Evolutionary conservation across 176 grass and related monocot genomes (phyloP).

Genomic region (Dactylis glomerata): DNA sequence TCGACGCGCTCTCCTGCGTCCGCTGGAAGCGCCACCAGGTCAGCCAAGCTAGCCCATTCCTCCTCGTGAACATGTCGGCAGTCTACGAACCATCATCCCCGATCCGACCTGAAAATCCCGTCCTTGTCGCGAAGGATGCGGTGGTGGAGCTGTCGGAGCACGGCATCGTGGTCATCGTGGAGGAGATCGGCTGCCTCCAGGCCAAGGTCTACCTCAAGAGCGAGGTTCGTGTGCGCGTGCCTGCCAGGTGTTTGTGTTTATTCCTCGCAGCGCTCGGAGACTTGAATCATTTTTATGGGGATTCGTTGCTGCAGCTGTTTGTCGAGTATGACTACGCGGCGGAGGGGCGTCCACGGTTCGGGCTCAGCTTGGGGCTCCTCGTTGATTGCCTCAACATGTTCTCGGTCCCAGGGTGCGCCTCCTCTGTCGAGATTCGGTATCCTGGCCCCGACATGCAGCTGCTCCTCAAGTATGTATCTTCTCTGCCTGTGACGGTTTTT

Average conservation of each 20-base stretch:
- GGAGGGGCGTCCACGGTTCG: constrained; percentile 63
- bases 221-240: constrained; percentile 44
- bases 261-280: background rate
- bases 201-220: constrained; percentile 94
- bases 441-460: constrained; percentile 94
- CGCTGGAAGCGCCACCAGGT: constrained; percentile 96
- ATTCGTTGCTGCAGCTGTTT: constrained; percentile 52
- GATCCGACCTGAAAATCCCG: background rate
- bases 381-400: constrained; percentile 84
- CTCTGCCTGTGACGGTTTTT: background rate
- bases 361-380: constrained; percentile 78
- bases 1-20: constrained; percentile 80
- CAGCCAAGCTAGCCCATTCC: background rate
- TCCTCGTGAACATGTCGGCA: too few species aligned
- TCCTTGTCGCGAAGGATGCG: constrained; percentile 42
- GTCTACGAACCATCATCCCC: background rate
- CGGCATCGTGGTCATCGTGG: constrained; percentile 76
- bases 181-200: constrained; percentile 89
- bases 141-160: constrained; percentile 77
- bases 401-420: constrained; percentile 49
- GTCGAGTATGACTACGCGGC: constrained; percentile 63
- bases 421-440: constrained; percentile 71
- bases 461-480: constrained; percentile 59
- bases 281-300: background rate
- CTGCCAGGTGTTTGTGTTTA: constrained; percentile 20